Evolutionary conservation across 129 eudicot genomes (phyloP).

Genomic region (Tagetes erecta): DNA sequence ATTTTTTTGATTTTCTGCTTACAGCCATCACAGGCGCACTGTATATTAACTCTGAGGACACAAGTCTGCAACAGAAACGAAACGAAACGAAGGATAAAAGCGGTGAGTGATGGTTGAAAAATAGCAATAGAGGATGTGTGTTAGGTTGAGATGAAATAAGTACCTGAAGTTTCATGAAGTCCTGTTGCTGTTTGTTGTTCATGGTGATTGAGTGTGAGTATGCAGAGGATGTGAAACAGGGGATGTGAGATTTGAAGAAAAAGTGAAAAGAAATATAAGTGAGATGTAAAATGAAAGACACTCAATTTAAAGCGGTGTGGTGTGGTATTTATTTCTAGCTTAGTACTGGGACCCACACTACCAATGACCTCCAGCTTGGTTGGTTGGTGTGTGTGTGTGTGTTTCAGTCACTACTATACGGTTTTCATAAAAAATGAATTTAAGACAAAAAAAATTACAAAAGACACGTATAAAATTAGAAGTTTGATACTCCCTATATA

Average conservation of each 20-base stretch:
- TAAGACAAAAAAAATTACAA: neutral
- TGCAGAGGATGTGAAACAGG: neutral
- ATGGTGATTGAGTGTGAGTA: neutral
- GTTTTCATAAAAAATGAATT: neutral
- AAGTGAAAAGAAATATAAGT: neutral
- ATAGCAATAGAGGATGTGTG: neutral
- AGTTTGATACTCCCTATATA: too few species aligned
- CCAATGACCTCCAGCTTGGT: constrained; percentile 35
- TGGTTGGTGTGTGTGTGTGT: constrained; percentile 26
- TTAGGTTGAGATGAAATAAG: neutral
- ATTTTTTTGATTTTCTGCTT: constrained; percentile 69
- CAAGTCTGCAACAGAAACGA: constrained; percentile 54
- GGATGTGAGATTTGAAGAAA: constrained; percentile 1
- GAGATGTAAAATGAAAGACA: neutral
- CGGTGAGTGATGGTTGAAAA: neutral
- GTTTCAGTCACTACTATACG: neutral
- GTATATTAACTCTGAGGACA: constrained; percentile 73
- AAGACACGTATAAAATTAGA: too few species aligned
- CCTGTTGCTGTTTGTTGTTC: constrained; percentile 55
- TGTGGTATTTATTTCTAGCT: constrained; percentile 32
- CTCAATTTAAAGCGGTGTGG: constrained; percentile 40
- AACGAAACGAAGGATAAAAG: too few species aligned
- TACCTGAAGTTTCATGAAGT: constrained; percentile 75
- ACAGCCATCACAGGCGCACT: constrained; percentile 82
- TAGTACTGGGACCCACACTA: constrained; percentile 25